These are phyloP conservation scores for Pisolithus orientalis DNA, from an alignment of 768 basidiomycete genomes.

Conservation along the genomic window DNA sequence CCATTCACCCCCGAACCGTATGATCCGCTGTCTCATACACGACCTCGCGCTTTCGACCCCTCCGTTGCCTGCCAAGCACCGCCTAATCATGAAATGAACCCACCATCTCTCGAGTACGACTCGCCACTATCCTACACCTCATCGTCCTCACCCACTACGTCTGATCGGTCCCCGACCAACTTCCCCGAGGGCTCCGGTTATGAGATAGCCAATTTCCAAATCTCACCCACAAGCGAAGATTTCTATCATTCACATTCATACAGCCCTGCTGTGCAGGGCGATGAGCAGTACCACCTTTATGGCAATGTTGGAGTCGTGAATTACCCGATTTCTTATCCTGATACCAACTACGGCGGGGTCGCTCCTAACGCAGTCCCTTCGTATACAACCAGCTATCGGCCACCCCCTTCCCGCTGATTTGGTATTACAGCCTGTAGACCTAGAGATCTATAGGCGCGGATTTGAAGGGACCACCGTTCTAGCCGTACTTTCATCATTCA, in stretches of 20 bases:
- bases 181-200: constrained; percentile 7
- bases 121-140: constrained; percentile 16
- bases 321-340: not conserved
- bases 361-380: not conserved
- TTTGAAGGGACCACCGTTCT: not conserved
- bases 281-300: not conserved
- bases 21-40: constrained; percentile 9
- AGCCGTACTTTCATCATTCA: not conserved
- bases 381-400: constrained; percentile 3
- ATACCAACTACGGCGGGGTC: not conserved
- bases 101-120: constrained; percentile 14
- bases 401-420: not conserved
- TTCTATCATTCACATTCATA: not conserved
- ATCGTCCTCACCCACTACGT: constrained; percentile 16
- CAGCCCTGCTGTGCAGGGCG: not conserved
- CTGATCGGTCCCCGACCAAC: constrained; percentile 19
- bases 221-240: not conserved
- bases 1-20: not conserved
- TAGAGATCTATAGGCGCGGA: not conserved
- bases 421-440: not conserved
- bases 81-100: constrained; percentile 9
- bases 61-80: constrained; percentile 7
- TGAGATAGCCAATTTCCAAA: constrained; percentile 1
- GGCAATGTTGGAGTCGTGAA: not conserved
- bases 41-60: constrained; percentile 9